phyloP scores from a whole-genome alignment of 495 filamentous ascomycete species.

The Niebla homalea region DNA sequence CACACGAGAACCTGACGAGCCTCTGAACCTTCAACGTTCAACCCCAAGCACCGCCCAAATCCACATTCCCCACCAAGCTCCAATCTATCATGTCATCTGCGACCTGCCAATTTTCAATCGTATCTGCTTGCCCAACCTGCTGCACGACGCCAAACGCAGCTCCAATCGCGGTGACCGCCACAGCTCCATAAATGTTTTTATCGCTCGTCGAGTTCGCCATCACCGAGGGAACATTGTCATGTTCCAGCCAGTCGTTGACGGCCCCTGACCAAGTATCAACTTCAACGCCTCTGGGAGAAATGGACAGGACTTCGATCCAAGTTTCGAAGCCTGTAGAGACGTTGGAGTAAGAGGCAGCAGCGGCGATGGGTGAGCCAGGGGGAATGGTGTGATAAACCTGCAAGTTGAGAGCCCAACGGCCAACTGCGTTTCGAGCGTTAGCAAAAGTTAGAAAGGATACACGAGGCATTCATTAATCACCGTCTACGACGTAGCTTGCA shows the following conservation, averaged over 20 bases:
- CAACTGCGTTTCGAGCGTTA: constrained; percentile 4
- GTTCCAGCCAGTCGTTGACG: constrained; percentile 9
- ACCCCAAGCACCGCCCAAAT: constrained; percentile 11
- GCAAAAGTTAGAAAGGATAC: neutral
- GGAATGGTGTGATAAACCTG: constrained; percentile 8
- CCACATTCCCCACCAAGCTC: constrained; percentile 10
- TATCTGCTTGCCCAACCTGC: constrained; percentile 4
- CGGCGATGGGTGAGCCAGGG: constrained; percentile 11
- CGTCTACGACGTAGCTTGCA: neutral
- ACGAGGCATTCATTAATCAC: constrained; percentile 2
- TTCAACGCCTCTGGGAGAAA: constrained; percentile 10
- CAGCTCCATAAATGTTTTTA: constrained; percentile 1
- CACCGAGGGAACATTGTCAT: constrained; percentile 8
- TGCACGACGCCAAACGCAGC: constrained; percentile 14
- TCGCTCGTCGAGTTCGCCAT: constrained; percentile 14
- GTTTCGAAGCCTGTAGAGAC: constrained; percentile 9
- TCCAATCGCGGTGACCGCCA: constrained; percentile 15
- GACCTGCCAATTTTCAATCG: constrained; percentile 15
- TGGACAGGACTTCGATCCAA: constrained; percentile 15
- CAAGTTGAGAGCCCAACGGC: constrained; percentile 6
- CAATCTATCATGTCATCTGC: constrained; percentile 14
- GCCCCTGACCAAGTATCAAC: constrained; percentile 16
- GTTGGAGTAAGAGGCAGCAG: constrained; percentile 11
- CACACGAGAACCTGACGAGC: too few relatives aligned
- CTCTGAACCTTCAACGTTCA: neutral